These are phyloP conservation scores for Mycena capillaripes DNA, from an alignment of 768 basidiomycete species.

Conservation along the genomic window DNA sequence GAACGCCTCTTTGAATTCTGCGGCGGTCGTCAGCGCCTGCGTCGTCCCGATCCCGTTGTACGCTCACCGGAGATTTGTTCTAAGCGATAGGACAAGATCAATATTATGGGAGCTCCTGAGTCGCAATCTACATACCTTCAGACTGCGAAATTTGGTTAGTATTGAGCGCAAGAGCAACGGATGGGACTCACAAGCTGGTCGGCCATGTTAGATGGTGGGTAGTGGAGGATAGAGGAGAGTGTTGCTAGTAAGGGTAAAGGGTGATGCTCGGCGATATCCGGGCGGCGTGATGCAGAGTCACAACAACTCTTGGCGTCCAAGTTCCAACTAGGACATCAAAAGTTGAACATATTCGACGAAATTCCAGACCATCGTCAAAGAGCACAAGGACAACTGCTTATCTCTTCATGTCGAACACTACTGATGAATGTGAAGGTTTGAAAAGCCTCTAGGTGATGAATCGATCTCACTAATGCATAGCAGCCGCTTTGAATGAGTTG, in stretches of 20 bases:
- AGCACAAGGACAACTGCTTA: no score
- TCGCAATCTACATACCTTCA: constrained; percentile 23
- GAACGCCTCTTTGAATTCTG: constrained; percentile 99
- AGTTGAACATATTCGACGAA: no score
- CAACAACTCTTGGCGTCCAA: no score
- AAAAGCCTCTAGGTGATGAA: no score
- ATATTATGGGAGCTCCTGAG: not conserved
- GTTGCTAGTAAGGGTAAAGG: not conserved
- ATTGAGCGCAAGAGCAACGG: not conserved
- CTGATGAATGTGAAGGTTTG: no score
- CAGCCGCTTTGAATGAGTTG: no score
- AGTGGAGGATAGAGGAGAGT: constrained; percentile 10
- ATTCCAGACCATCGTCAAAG: no score
- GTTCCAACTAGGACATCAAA: no score
- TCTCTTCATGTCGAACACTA: no score
- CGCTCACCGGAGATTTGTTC: constrained; percentile 91
- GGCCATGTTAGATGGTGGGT: constrained; percentile 23
- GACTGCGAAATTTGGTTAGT: constrained; percentile 20
- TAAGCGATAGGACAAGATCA: constrained; percentile 53
- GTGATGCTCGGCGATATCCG: constrained; percentile 16
- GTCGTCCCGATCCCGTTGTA: not conserved
- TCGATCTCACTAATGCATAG: no score
- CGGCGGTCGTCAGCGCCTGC: constrained; percentile 22
- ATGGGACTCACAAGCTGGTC: constrained; percentile 35
- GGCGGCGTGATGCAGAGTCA: no score